Conservation (phyloP, 495 filamentous ascomycete species). For the Daldinia decipiens region DNA sequence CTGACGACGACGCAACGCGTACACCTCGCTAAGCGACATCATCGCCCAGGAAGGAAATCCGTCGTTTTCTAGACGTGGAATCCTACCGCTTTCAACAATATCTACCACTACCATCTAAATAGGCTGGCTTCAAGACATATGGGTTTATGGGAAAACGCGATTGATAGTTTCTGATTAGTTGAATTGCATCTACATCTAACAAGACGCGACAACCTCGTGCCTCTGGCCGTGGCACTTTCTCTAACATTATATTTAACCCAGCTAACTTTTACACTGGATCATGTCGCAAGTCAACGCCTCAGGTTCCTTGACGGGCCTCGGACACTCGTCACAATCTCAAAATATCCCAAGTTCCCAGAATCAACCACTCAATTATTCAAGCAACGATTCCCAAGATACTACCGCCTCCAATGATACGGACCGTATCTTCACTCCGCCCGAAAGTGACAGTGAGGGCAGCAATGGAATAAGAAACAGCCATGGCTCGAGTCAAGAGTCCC, state of each 20-base stretch:
- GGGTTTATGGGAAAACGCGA: conserved; percentile 20
- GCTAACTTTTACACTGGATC: not conserved
- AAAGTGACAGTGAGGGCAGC: conserved; percentile 56
- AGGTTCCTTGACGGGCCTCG: conserved; percentile 11
- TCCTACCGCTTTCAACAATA: conserved; percentile 13
- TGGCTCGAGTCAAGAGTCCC: conserved; percentile 59
- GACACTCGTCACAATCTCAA: conserved; percentile 23
- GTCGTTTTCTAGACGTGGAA: conserved; percentile 14
- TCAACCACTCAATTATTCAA: conserved; percentile 47
- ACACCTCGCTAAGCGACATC: conserved; percentile 35
- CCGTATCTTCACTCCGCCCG: conserved; percentile 59
- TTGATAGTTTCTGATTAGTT: conserved; percentile 8
- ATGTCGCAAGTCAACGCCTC: conserved; percentile 33
- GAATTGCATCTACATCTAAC: conserved; percentile 17
- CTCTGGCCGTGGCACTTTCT: not conserved
- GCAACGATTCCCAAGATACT: conserved; percentile 57
- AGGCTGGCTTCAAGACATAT: conserved; percentile 20
- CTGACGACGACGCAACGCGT: conserved; percentile 39
- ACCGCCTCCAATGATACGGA: conserved; percentile 55
- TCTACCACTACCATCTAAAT: conserved; percentile 17
- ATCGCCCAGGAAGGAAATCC: conserved; percentile 26
- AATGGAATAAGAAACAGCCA: conserved; percentile 49
- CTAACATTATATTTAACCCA: conserved; percentile 4
- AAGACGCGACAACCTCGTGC: conserved; percentile 36
- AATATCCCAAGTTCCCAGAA: conserved; percentile 31